phyloP scores from a whole-genome alignment of 176 grass and related monocot genomes.

The Bolboschoenus planiculmis region DNA sequence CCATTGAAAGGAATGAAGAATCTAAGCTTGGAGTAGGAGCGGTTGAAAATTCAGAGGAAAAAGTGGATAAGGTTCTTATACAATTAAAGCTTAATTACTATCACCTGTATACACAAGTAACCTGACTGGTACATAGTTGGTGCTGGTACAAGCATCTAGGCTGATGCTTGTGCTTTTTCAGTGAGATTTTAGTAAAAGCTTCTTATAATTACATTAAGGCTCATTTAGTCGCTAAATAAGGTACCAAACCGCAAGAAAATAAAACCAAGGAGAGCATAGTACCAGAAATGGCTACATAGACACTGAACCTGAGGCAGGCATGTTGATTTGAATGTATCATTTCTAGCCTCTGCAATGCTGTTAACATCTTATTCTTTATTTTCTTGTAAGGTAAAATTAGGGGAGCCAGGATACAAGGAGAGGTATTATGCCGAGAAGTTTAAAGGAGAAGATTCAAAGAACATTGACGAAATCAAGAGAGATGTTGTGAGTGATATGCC shows the following conservation, averaged over 20 bases:
- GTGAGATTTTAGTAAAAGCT: not conserved
- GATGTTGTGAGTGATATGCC: conserved; percentile 70
- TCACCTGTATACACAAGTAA: not conserved
- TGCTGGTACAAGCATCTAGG: not conserved
- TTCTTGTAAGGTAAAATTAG: conserved; percentile 78
- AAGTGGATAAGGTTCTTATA: conserved; percentile 51
- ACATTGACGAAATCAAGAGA: conserved; percentile 59
- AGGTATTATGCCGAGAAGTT: conserved; percentile 97
- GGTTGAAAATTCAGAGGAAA: conserved; percentile 52
- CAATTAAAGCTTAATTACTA: conserved; percentile 5
- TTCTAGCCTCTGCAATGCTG: not conserved
- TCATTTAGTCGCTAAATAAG: not conserved
- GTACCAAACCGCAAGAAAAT: not conserved
- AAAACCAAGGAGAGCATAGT: not conserved
- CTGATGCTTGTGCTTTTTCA: not conserved
- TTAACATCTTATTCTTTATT: conserved; percentile 16
- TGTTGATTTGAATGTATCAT: not conserved
- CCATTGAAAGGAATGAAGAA: conserved; percentile 72
- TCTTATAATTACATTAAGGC: not conserved
- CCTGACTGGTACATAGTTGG: not conserved
- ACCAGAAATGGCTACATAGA: not conserved
- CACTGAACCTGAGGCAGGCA: not conserved
- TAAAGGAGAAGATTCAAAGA: conserved; percentile 57
- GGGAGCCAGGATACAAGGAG: conserved; percentile 73
- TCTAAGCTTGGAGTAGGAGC: conserved; percentile 47